These are phyloP conservation scores for Skeletonema marinoi DNA, from an alignment of 108 stramenopile genomes.

Conservation along the genomic window DNA sequence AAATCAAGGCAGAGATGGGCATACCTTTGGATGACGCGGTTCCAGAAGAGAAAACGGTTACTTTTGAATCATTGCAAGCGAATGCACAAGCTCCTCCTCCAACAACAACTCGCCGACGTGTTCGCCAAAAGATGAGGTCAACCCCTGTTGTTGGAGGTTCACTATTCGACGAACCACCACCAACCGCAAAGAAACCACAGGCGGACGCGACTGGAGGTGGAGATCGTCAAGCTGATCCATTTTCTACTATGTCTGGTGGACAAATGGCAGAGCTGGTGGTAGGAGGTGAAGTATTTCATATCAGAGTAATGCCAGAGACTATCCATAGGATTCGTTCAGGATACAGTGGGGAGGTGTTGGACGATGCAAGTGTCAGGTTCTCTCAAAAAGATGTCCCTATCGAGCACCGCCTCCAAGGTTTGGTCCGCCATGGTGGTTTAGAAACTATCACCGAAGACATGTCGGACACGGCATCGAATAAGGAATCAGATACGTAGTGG, in stretches of 20 bases:
- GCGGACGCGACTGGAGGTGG: background rate
- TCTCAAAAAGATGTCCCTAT: constrained; percentile 60
- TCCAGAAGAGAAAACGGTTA: background rate
- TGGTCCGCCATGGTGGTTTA: constrained; percentile 54
- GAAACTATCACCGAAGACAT: constrained; percentile 28
- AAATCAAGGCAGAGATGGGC: constrained; percentile 58
- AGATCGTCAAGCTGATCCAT: constrained; percentile 1
- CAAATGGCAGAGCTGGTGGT: constrained; percentile 64
- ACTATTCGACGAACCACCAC: constrained; percentile 28
- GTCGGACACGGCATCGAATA: constrained; percentile 30
- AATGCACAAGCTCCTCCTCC: background rate
- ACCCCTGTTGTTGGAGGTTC: constrained; percentile 37
- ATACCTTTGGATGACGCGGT: constrained; percentile 19
- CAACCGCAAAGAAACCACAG: constrained; percentile 16
- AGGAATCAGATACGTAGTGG: background rate
- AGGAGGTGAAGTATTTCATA: constrained; percentile 64
- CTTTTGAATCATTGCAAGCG: background rate
- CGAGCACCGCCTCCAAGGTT: constrained; percentile 58
- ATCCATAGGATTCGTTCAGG: constrained; percentile 54
- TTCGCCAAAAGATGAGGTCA: constrained; percentile 34
- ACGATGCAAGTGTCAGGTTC: constrained; percentile 48
- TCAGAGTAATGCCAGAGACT: constrained; percentile 59
- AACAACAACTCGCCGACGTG: constrained; percentile 33
- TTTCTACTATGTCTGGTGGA: constrained; percentile 5
- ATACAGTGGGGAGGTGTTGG: constrained; percentile 57